Evolutionary conservation across 1,284 basidiomycete species (phyloP), one percentile per base, ranked within the genome.

Genomic region (Volvariella surrecta): DNA sequence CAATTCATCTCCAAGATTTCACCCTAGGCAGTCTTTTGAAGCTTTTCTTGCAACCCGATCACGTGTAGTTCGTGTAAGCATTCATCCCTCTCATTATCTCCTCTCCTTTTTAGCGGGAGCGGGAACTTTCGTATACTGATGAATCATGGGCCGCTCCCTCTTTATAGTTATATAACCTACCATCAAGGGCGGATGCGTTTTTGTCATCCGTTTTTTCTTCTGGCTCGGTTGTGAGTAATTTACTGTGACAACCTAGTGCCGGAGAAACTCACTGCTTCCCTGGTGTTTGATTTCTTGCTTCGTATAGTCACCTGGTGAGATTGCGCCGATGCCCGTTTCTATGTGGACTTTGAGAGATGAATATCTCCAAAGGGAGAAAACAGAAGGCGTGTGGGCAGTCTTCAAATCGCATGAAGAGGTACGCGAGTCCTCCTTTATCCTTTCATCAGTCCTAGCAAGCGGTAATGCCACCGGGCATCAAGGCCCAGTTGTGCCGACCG

Each of bases 381-480:
- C 58, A 2, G 53, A 58, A 32, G 63, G 65, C 19, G 61, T 74
- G 6, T 81, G 73, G 74, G 69, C 72, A 2, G 70, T 80, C 13
- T 80, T 79, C 59, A 58, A 58, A 48, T 70, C 70, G 0, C 79
- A 82, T 51, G 67, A 72, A 54, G 75, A 82, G 65, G 79, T 81
- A 50, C 51, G 77, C 60, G 37, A 38, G 30, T 46, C 39, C 28
- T 24, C 15, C 34, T 16, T 41, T 19, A 13, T 10, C 2, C 16
- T 43, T 41, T 30, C 34, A 39, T 37, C 38, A 32, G 31, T 7
- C 21, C n/a, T n/a, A n/a, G n/a, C n/a, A n/a, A n/a, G n/a, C n/a
- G n/a, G n/a, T n/a, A n/a, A n/a, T n/a, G n/a, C n/a, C n/a, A n/a
- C n/a, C n/a, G n/a, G n/a, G n/a, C n/a, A n/a, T n/a, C n/a, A n/a